phyloP scores from a whole-genome alignment of 495 filamentous ascomycete genomes.

The Talaromyces nanjingensis region DNA sequence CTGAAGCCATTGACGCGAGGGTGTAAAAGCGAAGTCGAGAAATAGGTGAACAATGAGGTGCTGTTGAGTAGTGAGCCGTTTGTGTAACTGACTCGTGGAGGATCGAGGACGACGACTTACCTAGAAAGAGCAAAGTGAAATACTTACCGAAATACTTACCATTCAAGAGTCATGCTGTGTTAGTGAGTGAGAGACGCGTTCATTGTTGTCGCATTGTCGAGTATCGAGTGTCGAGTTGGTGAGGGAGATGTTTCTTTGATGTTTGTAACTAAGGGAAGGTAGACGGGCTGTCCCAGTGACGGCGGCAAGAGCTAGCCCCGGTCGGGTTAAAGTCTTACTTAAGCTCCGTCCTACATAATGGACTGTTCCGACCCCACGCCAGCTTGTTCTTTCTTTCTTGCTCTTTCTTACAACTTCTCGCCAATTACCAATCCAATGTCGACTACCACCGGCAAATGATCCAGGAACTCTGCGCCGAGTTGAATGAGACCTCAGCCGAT shows the following conservation, averaged over 20 bases:
- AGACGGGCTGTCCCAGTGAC: background rate
- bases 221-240: background rate
- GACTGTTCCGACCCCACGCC: background rate
- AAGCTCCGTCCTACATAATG: background rate
- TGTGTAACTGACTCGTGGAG: background rate
- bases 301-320: background rate
- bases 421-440: background rate
- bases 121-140: background rate
- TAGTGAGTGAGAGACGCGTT: background rate
- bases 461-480: constrained; percentile 5
- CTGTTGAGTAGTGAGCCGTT: background rate
- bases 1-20: constrained; percentile 27
- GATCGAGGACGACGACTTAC: background rate
- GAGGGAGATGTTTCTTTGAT: background rate
- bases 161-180: background rate
- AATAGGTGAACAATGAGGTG: background rate
- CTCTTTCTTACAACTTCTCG: background rate
- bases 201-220: background rate
- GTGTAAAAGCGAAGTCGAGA: constrained; percentile 1
- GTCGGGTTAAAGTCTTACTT: background rate
- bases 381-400: background rate
- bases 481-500: constrained; percentile 2
- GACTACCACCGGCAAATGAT: background rate
- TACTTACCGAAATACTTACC: constrained; percentile 3
- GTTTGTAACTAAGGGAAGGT: background rate